Percentiles rank a stretch among this genome's conserved stretches.
These are phyloP conservation scores for Acacia acuminata DNA, from an alignment of 306 rosid genomes.

Conservation along the genomic window DNA sequence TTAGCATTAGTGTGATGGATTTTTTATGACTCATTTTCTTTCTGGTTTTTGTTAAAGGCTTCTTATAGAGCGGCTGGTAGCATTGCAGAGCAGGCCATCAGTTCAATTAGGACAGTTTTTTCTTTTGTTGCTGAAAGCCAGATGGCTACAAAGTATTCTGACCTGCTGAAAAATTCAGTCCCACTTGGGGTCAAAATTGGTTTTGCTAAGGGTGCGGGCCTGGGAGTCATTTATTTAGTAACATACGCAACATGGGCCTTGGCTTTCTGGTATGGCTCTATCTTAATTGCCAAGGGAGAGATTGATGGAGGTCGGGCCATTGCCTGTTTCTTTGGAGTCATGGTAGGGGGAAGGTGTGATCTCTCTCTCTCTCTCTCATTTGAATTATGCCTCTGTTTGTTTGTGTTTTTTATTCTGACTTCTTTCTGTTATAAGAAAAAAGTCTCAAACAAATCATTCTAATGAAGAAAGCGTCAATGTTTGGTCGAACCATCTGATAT, in stretches of 20 bases:
- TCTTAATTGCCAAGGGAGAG: slow-evolving; percentile 60
- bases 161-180: slow-evolving; percentile 52
- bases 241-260: slow-evolving; percentile 93
- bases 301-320: slow-evolving; percentile 78
- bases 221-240: slow-evolving; percentile 83
- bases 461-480: not conserved
- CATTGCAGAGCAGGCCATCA: slow-evolving; percentile 77
- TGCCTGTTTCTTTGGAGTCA: slow-evolving; percentile 95
- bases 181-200: slow-evolving; percentile 82
- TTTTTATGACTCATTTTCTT: slow-evolving; percentile 20
- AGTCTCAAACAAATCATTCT: not conserved
- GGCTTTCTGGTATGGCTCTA: slow-evolving; percentile 90
- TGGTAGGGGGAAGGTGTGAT: slow-evolving; percentile 81
- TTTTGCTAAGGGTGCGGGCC: slow-evolving; percentile 88
- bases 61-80: slow-evolving; percentile 80
- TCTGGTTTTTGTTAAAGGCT: slow-evolving; percentile 42
- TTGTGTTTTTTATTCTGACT: not conserved
- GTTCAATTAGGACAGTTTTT: slow-evolving; percentile 88
- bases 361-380: not conserved
- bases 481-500: not conserved
- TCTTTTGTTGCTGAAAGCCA: slow-evolving; percentile 88
- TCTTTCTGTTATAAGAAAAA: not conserved
- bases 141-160: slow-evolving; percentile 59
- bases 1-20: slow-evolving; percentile 1
- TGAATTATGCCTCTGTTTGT: not conserved